Conservation (phyloP, 208 protist genomes). For the Acanthamoeba divionensis region DNA sequence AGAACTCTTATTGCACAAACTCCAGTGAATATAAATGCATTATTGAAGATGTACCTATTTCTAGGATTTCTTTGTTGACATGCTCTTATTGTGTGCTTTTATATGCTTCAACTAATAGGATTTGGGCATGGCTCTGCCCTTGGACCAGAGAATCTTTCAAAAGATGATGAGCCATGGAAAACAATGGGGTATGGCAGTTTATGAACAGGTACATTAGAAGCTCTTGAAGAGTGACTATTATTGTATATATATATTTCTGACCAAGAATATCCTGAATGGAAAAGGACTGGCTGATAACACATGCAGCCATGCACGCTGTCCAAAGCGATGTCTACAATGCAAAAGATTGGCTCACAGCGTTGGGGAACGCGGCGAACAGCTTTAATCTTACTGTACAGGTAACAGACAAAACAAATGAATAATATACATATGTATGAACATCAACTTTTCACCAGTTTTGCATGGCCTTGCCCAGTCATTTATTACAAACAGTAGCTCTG, state of each 20-base stretch:
- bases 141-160: background rate
- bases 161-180: constrained; percentile 37
- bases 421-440: too few relatives aligned
- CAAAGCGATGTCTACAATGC: background rate
- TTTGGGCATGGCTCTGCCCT: constrained; percentile 27
- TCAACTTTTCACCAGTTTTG: constrained; percentile 26
- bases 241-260: too few relatives aligned
- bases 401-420: too few relatives aligned
- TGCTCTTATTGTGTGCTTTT: too few relatives aligned
- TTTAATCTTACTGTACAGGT: constrained; percentile 9
- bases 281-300: constrained; percentile 24
- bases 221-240: too few relatives aligned
- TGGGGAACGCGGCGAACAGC: constrained; percentile 1
- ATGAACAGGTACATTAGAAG: too few relatives aligned
- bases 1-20: constrained; percentile 20
- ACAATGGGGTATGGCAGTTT: background rate
- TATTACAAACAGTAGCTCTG: constrained; percentile 21
- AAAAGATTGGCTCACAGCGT: background rate
- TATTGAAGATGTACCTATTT: background rate
- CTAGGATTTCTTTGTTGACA: too few relatives aligned
- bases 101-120: too few relatives aligned
- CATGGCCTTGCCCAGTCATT: background rate
- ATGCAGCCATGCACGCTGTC: background rate
- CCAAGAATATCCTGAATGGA: too few relatives aligned
- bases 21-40: background rate